Evolutionary conservation across 306 rosid genomes (phyloP).

Genomic region (Malus sylvestris): DNA sequence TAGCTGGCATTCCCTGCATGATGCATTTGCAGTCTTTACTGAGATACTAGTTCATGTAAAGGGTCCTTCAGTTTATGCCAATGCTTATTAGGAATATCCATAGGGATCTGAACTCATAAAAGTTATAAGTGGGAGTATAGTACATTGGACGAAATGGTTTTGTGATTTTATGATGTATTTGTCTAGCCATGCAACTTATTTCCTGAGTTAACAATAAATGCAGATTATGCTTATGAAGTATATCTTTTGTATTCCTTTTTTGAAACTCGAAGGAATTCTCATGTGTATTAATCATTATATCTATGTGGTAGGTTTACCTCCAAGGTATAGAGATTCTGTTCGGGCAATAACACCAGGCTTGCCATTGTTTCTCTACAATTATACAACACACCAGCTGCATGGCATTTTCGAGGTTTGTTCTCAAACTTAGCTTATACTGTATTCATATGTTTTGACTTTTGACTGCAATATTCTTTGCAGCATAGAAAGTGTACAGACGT

Average conservation of each 20-base stretch:
- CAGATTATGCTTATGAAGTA: neutral
- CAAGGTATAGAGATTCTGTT: conserved; percentile 92
- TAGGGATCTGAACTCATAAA: neutral
- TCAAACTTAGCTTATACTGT: neutral
- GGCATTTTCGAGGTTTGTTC: conserved; percentile 86
- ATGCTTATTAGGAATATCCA: neutral
- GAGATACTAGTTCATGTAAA: neutral
- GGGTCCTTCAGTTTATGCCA: neutral
- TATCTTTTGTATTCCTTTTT: neutral
- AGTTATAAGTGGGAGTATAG: neutral
- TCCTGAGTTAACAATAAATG: neutral
- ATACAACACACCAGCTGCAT: conserved; percentile 92
- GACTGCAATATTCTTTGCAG: neutral
- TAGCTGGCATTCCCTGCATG: neutral
- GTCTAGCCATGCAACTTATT: neutral
- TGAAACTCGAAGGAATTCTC: conserved; percentile 1
- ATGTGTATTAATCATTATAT: conserved; percentile 13
- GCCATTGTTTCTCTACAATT: conserved; percentile 90
- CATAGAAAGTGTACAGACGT: neutral
- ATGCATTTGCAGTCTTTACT: neutral
- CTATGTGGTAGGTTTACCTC: conserved; percentile 72
- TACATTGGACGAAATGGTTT: neutral
- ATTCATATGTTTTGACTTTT: neutral
- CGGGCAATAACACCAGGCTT: conserved; percentile 93
- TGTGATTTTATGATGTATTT: neutral